phyloP scores from a whole-genome alignment of 1,284 basidiomycete species.

The Papiliotrema fonsecae region DNA sequence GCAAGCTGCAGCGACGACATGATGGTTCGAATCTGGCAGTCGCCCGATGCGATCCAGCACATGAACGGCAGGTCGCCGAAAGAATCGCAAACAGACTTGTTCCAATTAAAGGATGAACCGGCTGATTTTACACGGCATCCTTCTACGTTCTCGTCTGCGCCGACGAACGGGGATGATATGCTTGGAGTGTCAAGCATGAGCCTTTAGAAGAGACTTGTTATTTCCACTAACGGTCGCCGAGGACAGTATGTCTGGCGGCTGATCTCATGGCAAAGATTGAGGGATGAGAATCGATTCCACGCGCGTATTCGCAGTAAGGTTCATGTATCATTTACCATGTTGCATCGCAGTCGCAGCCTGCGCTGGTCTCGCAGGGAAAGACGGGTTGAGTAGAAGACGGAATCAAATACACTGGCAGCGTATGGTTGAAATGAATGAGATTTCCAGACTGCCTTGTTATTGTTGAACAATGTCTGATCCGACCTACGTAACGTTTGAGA shows the following conservation, averaged over 20 bases:
- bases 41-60: background rate
- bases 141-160: background rate
- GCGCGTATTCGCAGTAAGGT: too few species aligned
- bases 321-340: too few species aligned
- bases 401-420: background rate
- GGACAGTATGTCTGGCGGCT: too few species aligned
- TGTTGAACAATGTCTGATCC: slow-evolving; percentile 9
- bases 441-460: background rate
- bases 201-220: too few species aligned
- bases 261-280: too few species aligned
- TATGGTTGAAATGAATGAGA: background rate
- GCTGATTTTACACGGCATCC: background rate
- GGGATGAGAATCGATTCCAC: too few species aligned
- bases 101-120: background rate
- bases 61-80: too few species aligned
- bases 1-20: slow-evolving; percentile 86
- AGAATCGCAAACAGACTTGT: too few species aligned
- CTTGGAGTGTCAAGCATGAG: too few species aligned
- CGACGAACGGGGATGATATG: background rate
- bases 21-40: slow-evolving; percentile 54
- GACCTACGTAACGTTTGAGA: slow-evolving; percentile 65
- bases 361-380: background rate
- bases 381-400: too few species aligned
- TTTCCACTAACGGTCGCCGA: too few species aligned
- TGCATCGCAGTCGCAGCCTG: too few species aligned